phyloP scores from a whole-genome alignment of 1,284 basidiomycete species.

The Pseudozyma thailandica region DNA sequence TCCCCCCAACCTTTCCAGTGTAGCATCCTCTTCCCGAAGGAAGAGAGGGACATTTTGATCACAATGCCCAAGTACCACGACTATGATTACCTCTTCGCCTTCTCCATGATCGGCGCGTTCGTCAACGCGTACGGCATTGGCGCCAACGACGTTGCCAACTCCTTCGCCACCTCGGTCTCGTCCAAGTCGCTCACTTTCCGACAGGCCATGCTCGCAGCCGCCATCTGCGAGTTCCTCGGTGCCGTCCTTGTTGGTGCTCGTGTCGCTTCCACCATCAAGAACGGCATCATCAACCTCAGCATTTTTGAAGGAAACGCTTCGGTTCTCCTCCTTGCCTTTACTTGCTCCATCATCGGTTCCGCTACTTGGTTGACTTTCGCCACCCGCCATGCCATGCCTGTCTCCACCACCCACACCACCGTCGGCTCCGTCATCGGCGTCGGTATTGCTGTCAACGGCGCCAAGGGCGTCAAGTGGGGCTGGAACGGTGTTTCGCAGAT shows the following conservation, averaged over 20 bases:
- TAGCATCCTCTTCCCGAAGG: not conserved
- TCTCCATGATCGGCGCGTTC: constrained; percentile 42
- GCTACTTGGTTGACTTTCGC: constrained; percentile 48
- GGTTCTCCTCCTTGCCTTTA: constrained; percentile 45
- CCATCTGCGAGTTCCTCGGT: constrained; percentile 51
- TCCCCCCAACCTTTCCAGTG: not conserved
- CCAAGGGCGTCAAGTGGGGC: constrained; percentile 39
- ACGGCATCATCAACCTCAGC: constrained; percentile 43
- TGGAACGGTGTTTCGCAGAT: constrained; percentile 50
- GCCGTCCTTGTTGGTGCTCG: constrained; percentile 49
- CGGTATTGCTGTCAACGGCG: constrained; percentile 42
- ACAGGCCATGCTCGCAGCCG: constrained; percentile 41
- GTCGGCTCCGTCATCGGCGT: constrained; percentile 48
- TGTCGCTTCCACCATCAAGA: constrained; percentile 49
- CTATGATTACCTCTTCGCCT: constrained; percentile 52
- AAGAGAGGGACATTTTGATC: not conserved
- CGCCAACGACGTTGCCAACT: constrained; percentile 58
- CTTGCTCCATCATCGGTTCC: constrained; percentile 47
- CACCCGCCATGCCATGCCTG: constrained; percentile 45
- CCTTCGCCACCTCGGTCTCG: constrained; percentile 51
- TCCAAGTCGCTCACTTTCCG: constrained; percentile 46
- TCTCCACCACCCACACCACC: constrained; percentile 52
- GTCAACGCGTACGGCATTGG: constrained; percentile 47
- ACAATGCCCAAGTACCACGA: constrained; percentile 42
- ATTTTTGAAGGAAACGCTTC: constrained; percentile 41